Base-by-base conservation (phyloP, 805 yeast genomes). In the Candida schatavii region DNA sequence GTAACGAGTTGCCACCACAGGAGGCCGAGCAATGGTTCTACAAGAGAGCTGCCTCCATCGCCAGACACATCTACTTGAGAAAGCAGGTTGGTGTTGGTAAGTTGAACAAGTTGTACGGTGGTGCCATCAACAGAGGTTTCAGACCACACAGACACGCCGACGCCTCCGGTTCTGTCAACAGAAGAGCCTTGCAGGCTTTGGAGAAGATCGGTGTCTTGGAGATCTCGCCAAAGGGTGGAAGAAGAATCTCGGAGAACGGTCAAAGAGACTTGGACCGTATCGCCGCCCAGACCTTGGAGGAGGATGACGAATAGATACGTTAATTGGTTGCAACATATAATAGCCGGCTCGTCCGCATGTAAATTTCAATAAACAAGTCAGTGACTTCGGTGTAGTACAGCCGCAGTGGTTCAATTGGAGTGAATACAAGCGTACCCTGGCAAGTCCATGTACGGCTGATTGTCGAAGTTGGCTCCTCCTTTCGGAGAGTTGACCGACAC, bases 251-350 rank as follows among this genome's bases (percentile, higher is more conserved):
- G 55, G 97, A 88, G 73, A 87, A 89, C 78, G 99, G 99, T 74
- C 98, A 91, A 81, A 90, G 99, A 88, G 99, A 93, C 81, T 86
- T 93, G 80, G 99, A 93, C 81, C 97, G 99, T 85, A 91, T 91
- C 75, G 98, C 98, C 70, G 96, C 96, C 74, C 96, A 89, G 80
- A 88, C 96, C 72, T 82, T 87, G 74, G 96, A 89, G 79, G 83
- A 81, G 70, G 93, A 86, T 67, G 95, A 86, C 69, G 78, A 74
- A 58, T 73, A 72, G 62, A 45, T 42, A 36, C 35, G 28, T 37
- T 30, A 23, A 40, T 31, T 31, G 35, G 35, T 31, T 31, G 11
- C 19, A 31, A 31, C 19, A 31, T 17, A 31, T 40, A 29, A 29
- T 31, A 21, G n/a, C n/a, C n/a, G n/a, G n/a, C n/a, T n/a, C n/a